Conservation (phyloP, 106 monocot genomes). For the Xerophyta viscosa region DNA sequence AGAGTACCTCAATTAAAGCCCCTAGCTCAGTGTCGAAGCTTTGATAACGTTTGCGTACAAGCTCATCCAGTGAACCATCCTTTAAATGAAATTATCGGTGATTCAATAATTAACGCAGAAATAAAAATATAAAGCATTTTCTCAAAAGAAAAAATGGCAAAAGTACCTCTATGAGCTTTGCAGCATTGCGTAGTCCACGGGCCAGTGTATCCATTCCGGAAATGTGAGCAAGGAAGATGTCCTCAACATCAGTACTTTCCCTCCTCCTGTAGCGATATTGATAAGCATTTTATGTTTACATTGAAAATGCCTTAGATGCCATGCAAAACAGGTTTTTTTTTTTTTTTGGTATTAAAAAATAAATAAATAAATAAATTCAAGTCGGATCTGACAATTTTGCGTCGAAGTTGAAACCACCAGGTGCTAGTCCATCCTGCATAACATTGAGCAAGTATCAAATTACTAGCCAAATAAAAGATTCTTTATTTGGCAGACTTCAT, state of each 20-base stretch:
- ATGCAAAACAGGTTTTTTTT: no score
- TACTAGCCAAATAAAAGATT: no score
- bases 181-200: slow-evolving; percentile 93
- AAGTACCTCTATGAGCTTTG: slow-evolving; percentile 70
- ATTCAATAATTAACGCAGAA: no score
- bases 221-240: slow-evolving; percentile 88
- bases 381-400: slow-evolving; percentile 62
- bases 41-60: slow-evolving; percentile 66
- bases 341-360: no score
- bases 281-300: neutral
- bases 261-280: slow-evolving; percentile 44
- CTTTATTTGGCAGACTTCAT: neutral
- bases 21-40: slow-evolving; percentile 84
- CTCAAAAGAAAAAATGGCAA: neutral
- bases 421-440: slow-evolving; percentile 81
- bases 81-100: no score
- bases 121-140: no score
- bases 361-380: neutral
- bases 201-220: slow-evolving; percentile 97
- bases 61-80: slow-evolving; percentile 82
- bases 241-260: slow-evolving; percentile 96
- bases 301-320: neutral
- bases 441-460: neutral
- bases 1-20: slow-evolving; percentile 80
- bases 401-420: slow-evolving; percentile 99